These are phyloP conservation scores for Dioscorea cayenensis DNA, from an alignment of 116 monocot species.

Conservation along the genomic window DNA sequence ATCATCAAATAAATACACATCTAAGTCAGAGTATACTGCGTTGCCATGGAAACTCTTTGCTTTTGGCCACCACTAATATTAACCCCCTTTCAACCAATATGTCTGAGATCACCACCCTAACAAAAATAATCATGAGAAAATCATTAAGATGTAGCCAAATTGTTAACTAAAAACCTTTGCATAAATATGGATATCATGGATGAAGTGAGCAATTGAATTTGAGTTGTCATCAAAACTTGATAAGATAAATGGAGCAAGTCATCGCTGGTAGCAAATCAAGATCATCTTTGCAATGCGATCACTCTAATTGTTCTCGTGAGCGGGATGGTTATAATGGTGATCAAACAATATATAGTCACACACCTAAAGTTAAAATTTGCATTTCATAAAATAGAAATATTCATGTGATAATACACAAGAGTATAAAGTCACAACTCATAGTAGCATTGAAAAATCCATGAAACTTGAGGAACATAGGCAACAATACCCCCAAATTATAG, in stretches of 20 bases:
- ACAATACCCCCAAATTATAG: constrained; percentile 63
- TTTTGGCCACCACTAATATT: no score
- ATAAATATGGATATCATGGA: no score
- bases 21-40: no score
- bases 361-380: constrained; percentile 30
- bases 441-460: constrained; percentile 99
- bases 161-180: no score
- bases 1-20: no score
- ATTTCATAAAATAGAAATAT: neutral
- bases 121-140: no score
- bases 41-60: no score
- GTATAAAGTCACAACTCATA: constrained; percentile 22
- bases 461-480: constrained; percentile 98
- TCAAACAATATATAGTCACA: constrained; percentile 95
- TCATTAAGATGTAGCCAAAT: no score
- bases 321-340: constrained; percentile 58
- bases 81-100: no score
- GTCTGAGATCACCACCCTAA: no score
- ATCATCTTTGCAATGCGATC: constrained; percentile 75
- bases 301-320: constrained; percentile 90
- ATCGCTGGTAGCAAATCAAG: constrained; percentile 83
- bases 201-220: neutral
- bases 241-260: neutral
- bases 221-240: neutral
- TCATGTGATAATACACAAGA: neutral